Evolutionary conservation across 2,329 filamentous ascomycete species (phyloP).

Genomic region (Xylariomycetidae sp.): DNA sequence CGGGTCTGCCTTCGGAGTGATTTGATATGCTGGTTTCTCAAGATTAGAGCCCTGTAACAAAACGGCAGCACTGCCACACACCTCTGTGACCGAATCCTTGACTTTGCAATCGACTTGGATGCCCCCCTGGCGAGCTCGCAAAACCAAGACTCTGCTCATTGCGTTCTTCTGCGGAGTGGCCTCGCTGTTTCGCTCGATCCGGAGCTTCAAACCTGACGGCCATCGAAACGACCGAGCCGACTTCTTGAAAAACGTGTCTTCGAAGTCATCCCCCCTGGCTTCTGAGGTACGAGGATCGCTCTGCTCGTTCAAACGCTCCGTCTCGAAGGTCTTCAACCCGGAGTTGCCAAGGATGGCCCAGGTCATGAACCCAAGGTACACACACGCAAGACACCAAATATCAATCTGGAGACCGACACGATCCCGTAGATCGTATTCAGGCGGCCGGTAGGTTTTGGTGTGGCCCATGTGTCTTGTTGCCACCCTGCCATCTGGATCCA

Average conservation of each 20-base stretch:
- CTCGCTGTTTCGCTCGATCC: too few species aligned
- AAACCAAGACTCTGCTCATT: too few species aligned
- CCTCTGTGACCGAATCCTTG: too few species aligned
- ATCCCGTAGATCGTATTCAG: constrained; percentile 7
- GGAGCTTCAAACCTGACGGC: too few species aligned
- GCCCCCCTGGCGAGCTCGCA: too few species aligned
- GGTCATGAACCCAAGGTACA: constrained; percentile 18
- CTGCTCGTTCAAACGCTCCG: background rate
- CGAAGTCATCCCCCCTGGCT: background rate
- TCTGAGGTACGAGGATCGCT: background rate
- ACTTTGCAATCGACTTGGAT: too few species aligned
- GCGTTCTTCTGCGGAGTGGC: too few species aligned
- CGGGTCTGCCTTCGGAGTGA: too few species aligned
- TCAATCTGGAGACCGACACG: constrained; percentile 7
- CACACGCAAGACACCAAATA: constrained; percentile 19
- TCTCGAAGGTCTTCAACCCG: constrained; percentile 1
- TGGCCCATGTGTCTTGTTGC: constrained; percentile 1
- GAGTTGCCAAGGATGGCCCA: constrained; percentile 9
- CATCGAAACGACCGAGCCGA: background rate
- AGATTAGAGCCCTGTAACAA: too few species aligned
- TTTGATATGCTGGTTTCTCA: too few species aligned
- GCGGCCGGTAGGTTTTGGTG: constrained; percentile 11
- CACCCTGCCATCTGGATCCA: background rate
- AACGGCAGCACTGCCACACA: too few species aligned
- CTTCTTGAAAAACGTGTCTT: constrained; percentile 10